These are phyloP conservation scores for Paraphysoderma sedebokerense DNA, from an alignment of 371 early-diverging fungal genomes.

Conservation along the genomic window DNA sequence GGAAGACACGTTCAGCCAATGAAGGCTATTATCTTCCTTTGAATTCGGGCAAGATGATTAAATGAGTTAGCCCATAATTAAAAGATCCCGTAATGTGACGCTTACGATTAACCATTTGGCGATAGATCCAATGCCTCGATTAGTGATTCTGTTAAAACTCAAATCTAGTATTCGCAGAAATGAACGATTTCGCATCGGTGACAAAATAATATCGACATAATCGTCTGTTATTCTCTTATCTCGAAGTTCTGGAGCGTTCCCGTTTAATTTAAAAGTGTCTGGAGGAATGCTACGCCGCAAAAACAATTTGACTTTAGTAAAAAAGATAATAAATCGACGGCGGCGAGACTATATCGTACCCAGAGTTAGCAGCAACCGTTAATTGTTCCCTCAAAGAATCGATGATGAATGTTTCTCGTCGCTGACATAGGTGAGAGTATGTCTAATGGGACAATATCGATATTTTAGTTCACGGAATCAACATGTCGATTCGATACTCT, in stretches of 20 bases:
- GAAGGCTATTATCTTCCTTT: neutral
- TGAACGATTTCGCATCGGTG: neutral
- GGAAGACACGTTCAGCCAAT: neutral
- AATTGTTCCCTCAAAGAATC: too few species aligned
- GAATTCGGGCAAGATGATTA: neutral
- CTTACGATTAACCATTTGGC: neutral
- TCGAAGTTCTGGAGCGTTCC: neutral
- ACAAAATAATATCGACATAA: neutral
- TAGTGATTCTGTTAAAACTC: neutral
- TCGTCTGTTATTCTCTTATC: neutral
- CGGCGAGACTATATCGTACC: too few species aligned
- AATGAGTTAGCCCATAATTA: neutral
- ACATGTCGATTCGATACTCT: too few species aligned
- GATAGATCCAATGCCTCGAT: neutral
- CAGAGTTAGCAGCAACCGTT: too few species aligned
- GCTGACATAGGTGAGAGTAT: too few species aligned
- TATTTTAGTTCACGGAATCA: too few species aligned
- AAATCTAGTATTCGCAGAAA: neutral
- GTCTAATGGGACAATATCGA: too few species aligned
- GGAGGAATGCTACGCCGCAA: neutral
- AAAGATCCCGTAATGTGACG: neutral
- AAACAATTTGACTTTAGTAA: too few species aligned
- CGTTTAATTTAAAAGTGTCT: neutral
- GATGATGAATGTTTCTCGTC: too few species aligned
- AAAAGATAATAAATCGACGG: too few species aligned